A percentile compares a stretch with the other conserved stretches of the same genome.
phyloP scores from a whole-genome alignment of 2,329 filamentous ascomycete species.

The Aspergillus sp. region DNA sequence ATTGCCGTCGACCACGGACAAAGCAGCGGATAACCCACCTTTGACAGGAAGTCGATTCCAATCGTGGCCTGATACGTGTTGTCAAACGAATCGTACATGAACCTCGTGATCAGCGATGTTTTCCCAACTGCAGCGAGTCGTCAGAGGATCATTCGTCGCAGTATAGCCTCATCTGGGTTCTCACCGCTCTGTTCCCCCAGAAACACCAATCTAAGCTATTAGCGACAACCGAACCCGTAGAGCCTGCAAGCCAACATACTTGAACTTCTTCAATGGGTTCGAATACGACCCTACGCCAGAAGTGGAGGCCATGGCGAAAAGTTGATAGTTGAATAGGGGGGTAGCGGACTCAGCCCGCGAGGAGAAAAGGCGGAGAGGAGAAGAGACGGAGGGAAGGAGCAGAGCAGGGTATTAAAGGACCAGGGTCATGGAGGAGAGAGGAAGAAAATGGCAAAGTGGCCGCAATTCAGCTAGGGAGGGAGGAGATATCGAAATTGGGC shows the following conservation, averaged over 20 bases:
- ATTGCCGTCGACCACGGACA: neutral
- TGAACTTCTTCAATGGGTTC: conserved; percentile 99
- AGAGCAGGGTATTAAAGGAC: conserved; percentile 1
- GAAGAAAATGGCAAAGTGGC: conserved; percentile 1
- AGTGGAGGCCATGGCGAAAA: conserved; percentile 63
- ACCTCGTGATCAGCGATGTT: conserved; percentile 94
- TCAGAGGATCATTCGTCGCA: conserved; percentile 10
- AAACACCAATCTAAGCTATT: conserved; percentile 71
- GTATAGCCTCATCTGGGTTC: conserved; percentile 8
- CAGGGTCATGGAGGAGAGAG: conserved; percentile 1
- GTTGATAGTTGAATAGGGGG: conserved; percentile 24
- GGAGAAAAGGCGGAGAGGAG: conserved; percentile 2
- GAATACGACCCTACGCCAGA: conserved; percentile 76
- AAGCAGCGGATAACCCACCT: conserved; percentile 48
- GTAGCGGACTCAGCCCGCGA: conserved; percentile 9
- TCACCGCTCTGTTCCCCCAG: conserved; percentile 97
- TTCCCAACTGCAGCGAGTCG: conserved; percentile 65
- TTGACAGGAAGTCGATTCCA: conserved; percentile 97
- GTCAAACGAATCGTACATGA: conserved; percentile 99
- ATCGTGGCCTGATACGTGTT: conserved; percentile 99
- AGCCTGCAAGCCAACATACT: conserved; percentile 47
- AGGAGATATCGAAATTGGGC: conserved; percentile 4
- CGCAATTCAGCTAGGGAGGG: conserved; percentile 1
- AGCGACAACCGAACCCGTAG: conserved; percentile 1
- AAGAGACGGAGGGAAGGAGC: conserved; percentile 4